Conservation (phyloP, 2,329 filamentous ascomycete genomes). For the Madurella mycetomatis region DNA sequence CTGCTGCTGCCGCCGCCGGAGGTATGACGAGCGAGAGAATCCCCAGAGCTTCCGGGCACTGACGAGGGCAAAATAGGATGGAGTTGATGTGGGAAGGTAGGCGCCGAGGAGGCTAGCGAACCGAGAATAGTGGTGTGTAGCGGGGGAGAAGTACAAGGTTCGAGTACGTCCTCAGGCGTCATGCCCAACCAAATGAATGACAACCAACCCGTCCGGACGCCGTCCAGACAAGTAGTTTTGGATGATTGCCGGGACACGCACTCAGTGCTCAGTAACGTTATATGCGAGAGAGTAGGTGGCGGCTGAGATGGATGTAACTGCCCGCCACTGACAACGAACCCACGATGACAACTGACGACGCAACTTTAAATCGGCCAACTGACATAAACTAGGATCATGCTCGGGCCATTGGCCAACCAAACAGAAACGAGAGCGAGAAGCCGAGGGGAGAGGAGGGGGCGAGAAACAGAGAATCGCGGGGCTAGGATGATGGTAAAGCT, state of each 20-base stretch:
- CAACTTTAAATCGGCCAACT: slow-evolving; percentile 7
- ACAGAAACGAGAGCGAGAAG: background rate
- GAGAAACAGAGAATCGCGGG: background rate
- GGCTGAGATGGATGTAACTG: background rate
- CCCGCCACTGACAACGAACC: slow-evolving; percentile 7
- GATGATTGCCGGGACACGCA: background rate
- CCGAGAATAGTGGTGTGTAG: slow-evolving; percentile 3
- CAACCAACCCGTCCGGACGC: slow-evolving; percentile 3
- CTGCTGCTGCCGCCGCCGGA: slow-evolving; percentile 6
- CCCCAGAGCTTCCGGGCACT: slow-evolving; percentile 15
- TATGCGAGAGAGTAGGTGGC: slow-evolving; percentile 1
- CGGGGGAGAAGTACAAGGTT: slow-evolving; percentile 12
- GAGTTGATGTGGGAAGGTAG: slow-evolving; percentile 9
- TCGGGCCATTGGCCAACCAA: slow-evolving; percentile 18
- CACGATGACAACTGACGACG: slow-evolving; percentile 6
- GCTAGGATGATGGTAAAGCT: background rate
- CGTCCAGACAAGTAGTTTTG: background rate
- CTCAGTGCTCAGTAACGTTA: background rate
- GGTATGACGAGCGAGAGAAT: slow-evolving; percentile 16
- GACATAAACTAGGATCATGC: slow-evolving; percentile 6
- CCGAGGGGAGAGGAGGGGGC: too few relatives aligned
- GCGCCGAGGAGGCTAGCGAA: slow-evolving; percentile 1
- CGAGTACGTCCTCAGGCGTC: slow-evolving; percentile 14
- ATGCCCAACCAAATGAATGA: slow-evolving; percentile 10
- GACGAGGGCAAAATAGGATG: background rate